Conservation (phyloP, 2,329 filamentous ascomycete genomes). For the Paecilomyces sp. region DNA sequence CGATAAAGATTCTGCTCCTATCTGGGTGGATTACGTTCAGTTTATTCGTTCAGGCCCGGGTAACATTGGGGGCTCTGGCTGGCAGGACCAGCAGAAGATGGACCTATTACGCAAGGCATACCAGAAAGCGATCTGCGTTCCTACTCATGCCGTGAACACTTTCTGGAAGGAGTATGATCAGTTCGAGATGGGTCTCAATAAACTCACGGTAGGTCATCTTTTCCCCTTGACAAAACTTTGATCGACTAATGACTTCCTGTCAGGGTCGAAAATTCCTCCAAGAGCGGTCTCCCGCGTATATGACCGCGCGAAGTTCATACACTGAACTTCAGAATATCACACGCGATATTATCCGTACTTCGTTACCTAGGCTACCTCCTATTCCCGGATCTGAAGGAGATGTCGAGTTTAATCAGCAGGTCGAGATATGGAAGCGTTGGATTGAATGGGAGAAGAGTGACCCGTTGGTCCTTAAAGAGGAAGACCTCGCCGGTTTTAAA, state of each 20-base stretch:
- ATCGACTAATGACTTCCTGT: slow-evolving; percentile 4
- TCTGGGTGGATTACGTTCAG: slow-evolving; percentile 93
- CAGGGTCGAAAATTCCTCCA: slow-evolving; percentile 91
- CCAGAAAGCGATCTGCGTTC: slow-evolving; percentile 79
- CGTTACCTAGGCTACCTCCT: slow-evolving; percentile 74
- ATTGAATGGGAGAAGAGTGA: slow-evolving; percentile 93
- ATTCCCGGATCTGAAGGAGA: slow-evolving; percentile 81
- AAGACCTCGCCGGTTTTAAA: slow-evolving; percentile 69
- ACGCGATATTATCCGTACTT: slow-evolving; percentile 65
- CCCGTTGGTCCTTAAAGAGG: slow-evolving; percentile 74
- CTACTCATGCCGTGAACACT: slow-evolving; percentile 72
- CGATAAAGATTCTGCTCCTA: slow-evolving; percentile 78
- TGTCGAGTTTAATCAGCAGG: slow-evolving; percentile 73
- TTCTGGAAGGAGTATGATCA: slow-evolving; percentile 98
- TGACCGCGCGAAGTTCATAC: slow-evolving; percentile 89
- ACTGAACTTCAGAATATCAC: slow-evolving; percentile 87
- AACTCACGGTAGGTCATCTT: slow-evolving; percentile 60
- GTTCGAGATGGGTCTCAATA: slow-evolving; percentile 92
- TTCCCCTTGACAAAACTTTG: neutral
- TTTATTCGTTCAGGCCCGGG: slow-evolving; percentile 88
- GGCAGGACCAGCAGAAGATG: slow-evolving; percentile 99
- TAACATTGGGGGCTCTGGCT: slow-evolving; percentile 72
- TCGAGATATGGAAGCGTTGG: slow-evolving; percentile 88
- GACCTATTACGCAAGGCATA: slow-evolving; percentile 87
- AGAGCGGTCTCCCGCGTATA: slow-evolving; percentile 86